Evolutionary conservation across 345 rosid genomes (phyloP), one percentile per base, ranked within the genome.

Genomic region (Trapa incisa): DNA sequence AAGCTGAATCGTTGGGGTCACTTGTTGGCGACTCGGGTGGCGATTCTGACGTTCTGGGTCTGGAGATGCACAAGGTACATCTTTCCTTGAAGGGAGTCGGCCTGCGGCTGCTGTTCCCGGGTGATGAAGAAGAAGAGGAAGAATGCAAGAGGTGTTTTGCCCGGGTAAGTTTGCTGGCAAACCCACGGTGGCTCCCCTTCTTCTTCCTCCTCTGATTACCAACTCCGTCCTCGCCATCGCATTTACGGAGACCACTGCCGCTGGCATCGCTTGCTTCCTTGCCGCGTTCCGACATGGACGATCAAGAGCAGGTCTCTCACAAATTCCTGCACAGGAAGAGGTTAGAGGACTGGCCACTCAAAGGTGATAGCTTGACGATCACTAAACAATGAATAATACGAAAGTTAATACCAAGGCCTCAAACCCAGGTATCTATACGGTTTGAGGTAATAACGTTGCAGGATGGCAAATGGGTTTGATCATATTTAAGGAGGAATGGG

Each of bases 1-100:
- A 84, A 17, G 50, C 66, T 43, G 81, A 77, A 65, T 78, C 79
- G 72, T 82, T 77, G 58, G 87, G 87, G 58, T 86, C 89, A 41
- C 82, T 81, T 16, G 75, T 37, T 0, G n/a, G 62, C 43, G 84
- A 80, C 35, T 73, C 75, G 32, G 41, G 69, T 67, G 80, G 64
- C 29, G 88, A 80, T 47, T 73, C 87, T 75, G 68, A 36, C 64
- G 77, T 75, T 60, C 22, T 17, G 29, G 85, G 83, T 53, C 64
- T 70, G 70, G 43, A 32, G 13, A 76, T 72, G 72, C 87, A 86
- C 71, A 72, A 79, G 67, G 76, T 69, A 22, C 68, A 70, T 37
- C 68, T 66, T 57, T 74, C 75, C 42, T 75, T 37, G 42, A 70
- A 61, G 45, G 73, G 69, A 48, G 68, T 37, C 37, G 73, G 53